A percentile compares a stretch with the other conserved stretches of the same genome.
phyloP scores from a whole-genome alignment of 805 yeast species.

The Citeromyces nyonsensis region DNA sequence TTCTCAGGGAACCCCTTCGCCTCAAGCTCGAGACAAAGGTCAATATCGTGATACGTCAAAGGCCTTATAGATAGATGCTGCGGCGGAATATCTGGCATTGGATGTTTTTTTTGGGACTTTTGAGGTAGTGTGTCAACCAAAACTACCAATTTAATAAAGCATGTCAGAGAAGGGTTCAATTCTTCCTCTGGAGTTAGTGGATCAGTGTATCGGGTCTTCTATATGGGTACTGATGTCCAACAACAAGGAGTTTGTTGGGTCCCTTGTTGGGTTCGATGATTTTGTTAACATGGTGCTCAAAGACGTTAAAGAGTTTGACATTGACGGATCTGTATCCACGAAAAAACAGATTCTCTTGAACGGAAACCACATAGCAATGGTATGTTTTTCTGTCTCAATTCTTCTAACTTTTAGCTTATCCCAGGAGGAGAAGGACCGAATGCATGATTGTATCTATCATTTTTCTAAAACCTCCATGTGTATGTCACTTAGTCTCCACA shows the following conservation, averaged over 20 bases:
- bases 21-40: conserved; percentile 49
- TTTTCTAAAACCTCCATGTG: conserved; percentile 28
- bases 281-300: conserved; percentile 84
- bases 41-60: conserved; percentile 56
- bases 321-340: conserved; percentile 26
- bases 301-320: conserved; percentile 51
- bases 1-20: conserved; percentile 47
- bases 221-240: conserved; percentile 57
- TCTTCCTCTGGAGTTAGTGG: conserved; percentile 76
- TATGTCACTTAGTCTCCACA: conserved; percentile 61
- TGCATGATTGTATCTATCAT: conserved; percentile 1
- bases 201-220: conserved; percentile 69
- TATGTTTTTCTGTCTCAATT: conserved; percentile 9
- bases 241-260: conserved; percentile 75
- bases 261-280: conserved; percentile 85
- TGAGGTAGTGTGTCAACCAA: conserved; percentile 1
- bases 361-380: conserved; percentile 62
- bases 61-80: conserved; percentile 62
- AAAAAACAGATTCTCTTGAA: conserved; percentile 51
- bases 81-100: conserved; percentile 16
- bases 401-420: conserved; percentile 10
- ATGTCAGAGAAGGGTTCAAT: conserved; percentile 8
- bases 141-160: background rate
- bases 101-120: background rate
- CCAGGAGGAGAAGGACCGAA: conserved; percentile 29